Conservation (phyloP, 495 filamentous ascomycete genomes). For the Monascus purpureus region DNA sequence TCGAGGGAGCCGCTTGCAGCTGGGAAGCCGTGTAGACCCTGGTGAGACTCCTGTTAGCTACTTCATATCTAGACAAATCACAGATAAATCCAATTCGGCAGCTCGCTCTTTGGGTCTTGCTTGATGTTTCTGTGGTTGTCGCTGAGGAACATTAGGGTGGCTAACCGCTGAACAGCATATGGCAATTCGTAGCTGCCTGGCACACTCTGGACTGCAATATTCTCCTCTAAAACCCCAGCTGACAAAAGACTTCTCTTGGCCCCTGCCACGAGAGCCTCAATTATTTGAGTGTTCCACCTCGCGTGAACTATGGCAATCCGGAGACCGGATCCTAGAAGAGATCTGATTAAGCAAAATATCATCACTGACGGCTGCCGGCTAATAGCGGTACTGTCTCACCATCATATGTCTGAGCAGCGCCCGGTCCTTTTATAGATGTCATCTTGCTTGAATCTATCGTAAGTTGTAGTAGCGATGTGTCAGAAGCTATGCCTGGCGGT, state of each 20-base stretch:
- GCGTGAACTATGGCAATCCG: constrained; percentile 92
- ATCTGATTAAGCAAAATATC: constrained; percentile 1
- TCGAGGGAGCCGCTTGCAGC: constrained; percentile 50
- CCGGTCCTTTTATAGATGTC: constrained; percentile 45
- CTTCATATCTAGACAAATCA: not conserved
- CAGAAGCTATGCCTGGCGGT: too few species aligned
- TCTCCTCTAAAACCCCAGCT: constrained; percentile 70
- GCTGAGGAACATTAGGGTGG: constrained; percentile 1
- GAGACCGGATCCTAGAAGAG: constrained; percentile 52
- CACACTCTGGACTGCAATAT: constrained; percentile 78
- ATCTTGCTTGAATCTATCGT: constrained; percentile 8
- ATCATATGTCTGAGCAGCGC: constrained; percentile 34
- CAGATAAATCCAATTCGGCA: too few species aligned
- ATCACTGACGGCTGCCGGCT: too few species aligned
- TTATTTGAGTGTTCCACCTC: constrained; percentile 75
- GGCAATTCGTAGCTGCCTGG: constrained; percentile 92
- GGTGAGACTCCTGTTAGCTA: constrained; percentile 1
- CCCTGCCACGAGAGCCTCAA: constrained; percentile 67
- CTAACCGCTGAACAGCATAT: constrained; percentile 68
- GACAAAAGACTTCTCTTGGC: constrained; percentile 45
- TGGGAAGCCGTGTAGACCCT: constrained; percentile 82
- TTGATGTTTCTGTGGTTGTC: too few species aligned
- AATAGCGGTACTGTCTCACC: constrained; percentile 31
- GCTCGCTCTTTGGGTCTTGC: too few species aligned
- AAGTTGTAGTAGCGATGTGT: not conserved